Percentiles rank a stretch among this genome's conserved stretches.
phyloP scores from a whole-genome alignment of 2,329 filamentous ascomycete species.

The Xylaria polymorpha region DNA sequence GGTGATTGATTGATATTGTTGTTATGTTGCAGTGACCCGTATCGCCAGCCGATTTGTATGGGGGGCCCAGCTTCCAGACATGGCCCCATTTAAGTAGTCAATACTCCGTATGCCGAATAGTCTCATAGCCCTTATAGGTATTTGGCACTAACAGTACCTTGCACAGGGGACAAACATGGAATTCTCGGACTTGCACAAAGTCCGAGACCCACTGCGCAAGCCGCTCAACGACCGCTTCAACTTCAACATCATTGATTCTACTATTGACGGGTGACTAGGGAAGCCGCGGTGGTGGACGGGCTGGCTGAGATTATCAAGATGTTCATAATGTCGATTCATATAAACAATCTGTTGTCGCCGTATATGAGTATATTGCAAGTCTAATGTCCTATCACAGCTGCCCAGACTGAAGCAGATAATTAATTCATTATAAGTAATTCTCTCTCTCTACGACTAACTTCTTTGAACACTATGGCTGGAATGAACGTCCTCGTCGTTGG shows the following conservation, averaged over 20 bases:
- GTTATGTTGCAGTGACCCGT: too few relatives aligned
- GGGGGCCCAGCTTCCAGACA: too few relatives aligned
- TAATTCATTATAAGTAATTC: not conserved
- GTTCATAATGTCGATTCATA: not conserved
- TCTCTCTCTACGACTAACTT: not conserved
- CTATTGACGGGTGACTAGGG: not conserved
- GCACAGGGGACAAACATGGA: not conserved
- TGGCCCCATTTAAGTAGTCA: too few relatives aligned
- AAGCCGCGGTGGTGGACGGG: not conserved
- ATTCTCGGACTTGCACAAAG: conserved; percentile 14
- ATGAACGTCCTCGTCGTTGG: conserved; percentile 33
- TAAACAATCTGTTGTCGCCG: conserved; percentile 11
- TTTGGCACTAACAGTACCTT: too few relatives aligned
- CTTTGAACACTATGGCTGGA: conserved; percentile 16
- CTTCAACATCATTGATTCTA: not conserved
- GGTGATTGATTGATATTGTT: too few relatives aligned
- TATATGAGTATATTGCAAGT: not conserved
- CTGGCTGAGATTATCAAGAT: not conserved
- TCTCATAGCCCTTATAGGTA: too few relatives aligned
- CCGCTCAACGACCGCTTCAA: conserved; percentile 11
- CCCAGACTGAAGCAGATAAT: not conserved
- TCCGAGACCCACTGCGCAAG: conserved; percentile 18
- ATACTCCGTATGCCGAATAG: too few relatives aligned
- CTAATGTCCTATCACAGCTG: not conserved
- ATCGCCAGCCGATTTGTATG: too few relatives aligned